Evolutionary conservation across 2,329 filamentous ascomycete genomes (phyloP), one percentile per base, ranked within the genome.

Genomic region (Aureobasidium vineae): DNA sequence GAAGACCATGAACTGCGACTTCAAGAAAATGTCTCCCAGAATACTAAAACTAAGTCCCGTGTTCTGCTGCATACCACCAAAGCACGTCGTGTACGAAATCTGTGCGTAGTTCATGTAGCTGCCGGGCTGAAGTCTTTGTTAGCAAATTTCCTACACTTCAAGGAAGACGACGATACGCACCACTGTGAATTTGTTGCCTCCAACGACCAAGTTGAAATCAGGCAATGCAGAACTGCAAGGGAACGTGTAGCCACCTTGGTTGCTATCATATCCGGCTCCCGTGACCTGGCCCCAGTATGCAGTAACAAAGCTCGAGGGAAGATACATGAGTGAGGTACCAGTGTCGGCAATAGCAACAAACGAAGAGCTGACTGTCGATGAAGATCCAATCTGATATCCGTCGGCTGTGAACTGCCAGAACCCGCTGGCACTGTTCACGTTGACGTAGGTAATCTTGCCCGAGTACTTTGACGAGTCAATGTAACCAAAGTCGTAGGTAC

Each of bases 21-120:
- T 93, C 70, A 93, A 82, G 78, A 91, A 91, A 66, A 90, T 82
- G 67, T 92, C 89, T 6, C 90, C 90, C 60, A 91, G 83, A 72
- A 93, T 90, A 66, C 82, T 84, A 68, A 86, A 82, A 5, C 80
- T 80, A 50, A 87, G 75, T 23, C 80, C 82, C 0, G 75, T 72
- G 70, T 83, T 79, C 69, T 77, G 82, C 80, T 90, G 87, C 31
- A 90, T 76, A 71, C 86, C 87, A 68, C 87, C 87, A 70, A 88
- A 90, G 79, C 87, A 90, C 66, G 80, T 84, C 45, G 79, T 79
- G 65, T 79, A 79, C 57, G 80, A 77, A 11, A 85, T 77, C 36
- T 77, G 73, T 2, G 82, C 79, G 69, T 86, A 87, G 72, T 81
- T 81, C 68, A 85, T 80, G 60, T 83, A 68, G 19, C 53, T 47